Evolutionary conservation across 176 grass and related monocot species (phyloP).

Genomic region (Zizania latifolia): DNA sequence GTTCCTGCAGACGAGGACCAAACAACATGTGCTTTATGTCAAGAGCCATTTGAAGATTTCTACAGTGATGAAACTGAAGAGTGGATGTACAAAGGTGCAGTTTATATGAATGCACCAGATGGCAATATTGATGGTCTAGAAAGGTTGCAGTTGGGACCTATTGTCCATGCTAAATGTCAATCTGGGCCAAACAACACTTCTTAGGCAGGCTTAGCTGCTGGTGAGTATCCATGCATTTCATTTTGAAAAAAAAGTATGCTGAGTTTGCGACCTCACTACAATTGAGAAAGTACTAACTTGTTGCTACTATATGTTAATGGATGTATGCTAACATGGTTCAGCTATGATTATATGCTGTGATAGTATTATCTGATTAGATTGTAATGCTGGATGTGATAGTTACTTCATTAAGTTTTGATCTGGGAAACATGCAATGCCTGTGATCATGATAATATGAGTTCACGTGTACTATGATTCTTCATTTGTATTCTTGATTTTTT

Average conservation of each 20-base stretch:
- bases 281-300: background rate
- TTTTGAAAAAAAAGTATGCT: background rate
- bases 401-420: background rate
- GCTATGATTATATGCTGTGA: too few species aligned
- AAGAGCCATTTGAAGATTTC: slow-evolving; percentile 91
- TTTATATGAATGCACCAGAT: slow-evolving; percentile 85
- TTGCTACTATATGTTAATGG: background rate
- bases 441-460: background rate
- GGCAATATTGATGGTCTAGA: slow-evolving; percentile 55
- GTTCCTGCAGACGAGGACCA: slow-evolving; percentile 95
- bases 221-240: slow-evolving; percentile 41
- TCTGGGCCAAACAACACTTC: slow-evolving; percentile 49
- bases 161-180: slow-evolving; percentile 96
- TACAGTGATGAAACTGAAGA: slow-evolving; percentile 97
- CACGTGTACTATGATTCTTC: background rate
- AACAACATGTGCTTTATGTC: slow-evolving; percentile 83
- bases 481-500: background rate
- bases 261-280: slow-evolving; percentile 1
- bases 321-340: background rate
- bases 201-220: slow-evolving; percentile 38
- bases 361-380: background rate
- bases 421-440: background rate
- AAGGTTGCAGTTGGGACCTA: slow-evolving; percentile 65
- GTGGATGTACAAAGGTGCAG: slow-evolving; percentile 98
- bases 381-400: background rate